Percentiles rank a stretch among this genome's conserved stretches.
phyloP scores from a whole-genome alignment of 1,284 basidiomycete genomes.

The Pterulicium gracile region DNA sequence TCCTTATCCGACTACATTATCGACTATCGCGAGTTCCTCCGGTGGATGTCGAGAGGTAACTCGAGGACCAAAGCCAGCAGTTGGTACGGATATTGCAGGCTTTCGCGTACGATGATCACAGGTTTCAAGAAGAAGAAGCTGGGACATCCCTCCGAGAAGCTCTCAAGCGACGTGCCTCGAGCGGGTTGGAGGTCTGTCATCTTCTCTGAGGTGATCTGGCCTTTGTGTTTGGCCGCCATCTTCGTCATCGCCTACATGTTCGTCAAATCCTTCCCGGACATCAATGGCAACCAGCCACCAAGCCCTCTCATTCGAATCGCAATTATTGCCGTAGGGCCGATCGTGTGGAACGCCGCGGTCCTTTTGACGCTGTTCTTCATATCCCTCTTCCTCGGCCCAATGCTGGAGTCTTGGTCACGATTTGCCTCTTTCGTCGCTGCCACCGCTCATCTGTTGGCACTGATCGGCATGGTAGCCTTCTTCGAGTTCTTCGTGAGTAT shows the following conservation, averaged over 20 bases:
- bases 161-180: slow-evolving; percentile 85
- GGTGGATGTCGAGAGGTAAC: slow-evolving; percentile 97
- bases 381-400: slow-evolving; percentile 86
- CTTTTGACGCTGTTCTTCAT: slow-evolving; percentile 83
- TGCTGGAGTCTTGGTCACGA: slow-evolving; percentile 77
- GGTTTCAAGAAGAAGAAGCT: slow-evolving; percentile 98
- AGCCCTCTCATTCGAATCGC: slow-evolving; percentile 85
- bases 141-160: slow-evolving; percentile 91
- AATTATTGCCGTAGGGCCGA: slow-evolving; percentile 86
- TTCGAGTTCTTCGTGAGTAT: slow-evolving; percentile 88
- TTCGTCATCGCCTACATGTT: slow-evolving; percentile 88
- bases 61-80: slow-evolving; percentile 91
- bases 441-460: slow-evolving; percentile 69
- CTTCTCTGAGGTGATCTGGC: slow-evolving; percentile 79
- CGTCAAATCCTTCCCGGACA: slow-evolving; percentile 73
- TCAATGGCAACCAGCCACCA: slow-evolving; percentile 51
- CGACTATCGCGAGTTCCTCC: slow-evolving; percentile 92
- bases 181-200: slow-evolving; percentile 82
- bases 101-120: slow-evolving; percentile 91
- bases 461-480: slow-evolving; percentile 79
- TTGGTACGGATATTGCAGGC: slow-evolving; percentile 96
- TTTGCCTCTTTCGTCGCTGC: slow-evolving; percentile 90
- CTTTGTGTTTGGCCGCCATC: slow-evolving; percentile 66
- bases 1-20: slow-evolving; percentile 92
- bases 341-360: slow-evolving; percentile 92